Base-by-base conservation (phyloP, 768 basidiomycete genomes). In the Galerina sulciceps region DNA sequence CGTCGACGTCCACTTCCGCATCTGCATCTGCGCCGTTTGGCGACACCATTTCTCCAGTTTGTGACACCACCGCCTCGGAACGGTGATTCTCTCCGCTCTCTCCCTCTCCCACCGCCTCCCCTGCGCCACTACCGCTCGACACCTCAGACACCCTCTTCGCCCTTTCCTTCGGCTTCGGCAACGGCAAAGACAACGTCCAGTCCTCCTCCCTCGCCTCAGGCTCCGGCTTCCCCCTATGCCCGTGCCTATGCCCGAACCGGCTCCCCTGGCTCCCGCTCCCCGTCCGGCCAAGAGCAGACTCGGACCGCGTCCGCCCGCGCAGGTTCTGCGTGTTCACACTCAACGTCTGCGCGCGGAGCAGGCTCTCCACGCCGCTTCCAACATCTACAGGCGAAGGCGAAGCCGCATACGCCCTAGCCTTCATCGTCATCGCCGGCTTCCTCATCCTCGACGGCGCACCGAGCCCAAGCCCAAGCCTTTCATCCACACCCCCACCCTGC, bases 171-270 rank as follows among this genome's bases (percentile, higher is more conserved):
- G 26, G 38, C 31, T 22, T 20, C 31, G 40, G 36, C 37, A 35
- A 41, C 15, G 66, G 68, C 34, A 66, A 35, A 14, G 66, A 64
- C 48, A 67, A 52, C 9, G 64, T 67, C 64, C 66, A 65, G 38
- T 66, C 65, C 6, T 67, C 63, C 34, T 57, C 52, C 23, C 65
- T 56, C 13, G 48, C 48, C 20, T 26, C 37, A 42, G 38, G 15
- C 11, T n/a, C n/a, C n/a, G n/a, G 10, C 10, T 2, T 10, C 44
- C 4, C 54, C 20, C 15, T 17, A 36, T 26, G 14, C 20, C 15
- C 15, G 36, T 26, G 14, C 35, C 22, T 47, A 4, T 31, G 26
- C 1, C 26, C 26, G 2, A 31, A 31, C 26, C 8, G 26, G 2
- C 26, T 31, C 26, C 26, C 26, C 26, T 31, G 26, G 26, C 26